A percentile compares a stretch with the other conserved stretches of the same genome.
Conservation (phyloP, 306 rosid species). For the Begonia masoniana region DNA sequence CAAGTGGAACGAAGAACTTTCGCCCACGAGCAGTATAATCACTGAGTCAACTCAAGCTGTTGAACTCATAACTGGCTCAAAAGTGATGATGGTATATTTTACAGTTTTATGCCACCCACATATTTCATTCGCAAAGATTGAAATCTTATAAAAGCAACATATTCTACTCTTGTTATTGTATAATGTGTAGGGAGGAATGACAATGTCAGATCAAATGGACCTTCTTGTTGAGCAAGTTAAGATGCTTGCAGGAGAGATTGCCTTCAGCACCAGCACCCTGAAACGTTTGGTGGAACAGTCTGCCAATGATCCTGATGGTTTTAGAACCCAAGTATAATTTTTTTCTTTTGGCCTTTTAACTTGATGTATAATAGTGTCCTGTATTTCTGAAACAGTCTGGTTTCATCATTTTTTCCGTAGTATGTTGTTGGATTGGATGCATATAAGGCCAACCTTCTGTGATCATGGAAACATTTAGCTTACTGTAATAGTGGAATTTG, state of each 20-base stretch:
- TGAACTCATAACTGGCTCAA: constrained; percentile 62
- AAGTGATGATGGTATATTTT: constrained; percentile 23
- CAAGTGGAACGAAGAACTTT: constrained; percentile 77
- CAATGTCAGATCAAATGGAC: constrained; percentile 91
- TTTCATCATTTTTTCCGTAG: too few species aligned
- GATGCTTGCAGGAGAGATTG: constrained; percentile 98
- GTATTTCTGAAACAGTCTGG: too few species aligned
- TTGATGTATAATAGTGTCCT: too few species aligned
- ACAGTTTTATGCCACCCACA: too few species aligned
- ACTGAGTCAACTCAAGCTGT: constrained; percentile 83
- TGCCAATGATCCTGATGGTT: constrained; percentile 65
- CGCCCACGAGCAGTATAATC: constrained; percentile 58
- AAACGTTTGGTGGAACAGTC: constrained; percentile 93
- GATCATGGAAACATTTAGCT: too few species aligned
- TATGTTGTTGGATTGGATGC: too few species aligned
- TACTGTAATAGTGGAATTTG: too few species aligned
- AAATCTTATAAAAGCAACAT: too few species aligned
- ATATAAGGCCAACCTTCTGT: too few species aligned
- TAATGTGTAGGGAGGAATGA: constrained; percentile 56
- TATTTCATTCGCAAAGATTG: too few species aligned
- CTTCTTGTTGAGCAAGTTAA: constrained; percentile 97
- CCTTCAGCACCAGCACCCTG: constrained; percentile 91
- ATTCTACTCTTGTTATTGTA: too few species aligned
- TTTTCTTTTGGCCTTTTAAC: too few species aligned
- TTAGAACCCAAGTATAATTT: constrained; percentile 51